Conservation (phyloP, 345 rosid species). For the Aegle marmelos region DNA sequence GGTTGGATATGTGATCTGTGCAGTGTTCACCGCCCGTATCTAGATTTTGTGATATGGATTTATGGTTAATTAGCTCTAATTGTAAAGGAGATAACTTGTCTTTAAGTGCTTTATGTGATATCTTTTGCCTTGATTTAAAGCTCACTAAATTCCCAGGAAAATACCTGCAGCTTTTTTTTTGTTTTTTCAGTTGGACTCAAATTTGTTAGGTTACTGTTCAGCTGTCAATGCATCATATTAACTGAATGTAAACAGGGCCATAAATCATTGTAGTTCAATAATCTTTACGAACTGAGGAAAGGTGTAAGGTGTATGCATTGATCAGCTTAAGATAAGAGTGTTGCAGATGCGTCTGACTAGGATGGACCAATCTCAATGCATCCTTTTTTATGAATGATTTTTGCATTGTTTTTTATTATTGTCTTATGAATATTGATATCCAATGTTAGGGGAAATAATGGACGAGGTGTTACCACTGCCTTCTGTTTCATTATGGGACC, state of each 20-base stretch:
- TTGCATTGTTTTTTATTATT: background rate
- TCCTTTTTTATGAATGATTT: background rate
- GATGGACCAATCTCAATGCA: background rate
- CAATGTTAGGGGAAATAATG: constrained; percentile 27
- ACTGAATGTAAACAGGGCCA: background rate
- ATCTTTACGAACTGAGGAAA: background rate
- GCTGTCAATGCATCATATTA: background rate
- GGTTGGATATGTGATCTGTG: background rate
- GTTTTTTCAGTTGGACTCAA: background rate
- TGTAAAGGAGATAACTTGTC: background rate
- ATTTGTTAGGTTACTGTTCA: background rate
- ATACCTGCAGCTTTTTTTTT: background rate
- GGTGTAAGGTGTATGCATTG: background rate
- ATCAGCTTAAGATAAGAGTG: background rate
- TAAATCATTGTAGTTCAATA: background rate
- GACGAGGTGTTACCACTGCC: constrained; percentile 27
- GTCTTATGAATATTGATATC: background rate
- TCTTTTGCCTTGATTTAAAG: background rate
- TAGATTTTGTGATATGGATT: background rate
- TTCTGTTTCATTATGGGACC: constrained; percentile 28
- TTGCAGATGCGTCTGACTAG: background rate
- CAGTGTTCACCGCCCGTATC: background rate
- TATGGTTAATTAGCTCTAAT: background rate
- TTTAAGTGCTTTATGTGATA: background rate
- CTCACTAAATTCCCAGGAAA: background rate